Evolutionary conservation across 2,329 filamentous ascomycete genomes (phyloP).

Genomic region (Fusarium tanahbumbuense): DNA sequence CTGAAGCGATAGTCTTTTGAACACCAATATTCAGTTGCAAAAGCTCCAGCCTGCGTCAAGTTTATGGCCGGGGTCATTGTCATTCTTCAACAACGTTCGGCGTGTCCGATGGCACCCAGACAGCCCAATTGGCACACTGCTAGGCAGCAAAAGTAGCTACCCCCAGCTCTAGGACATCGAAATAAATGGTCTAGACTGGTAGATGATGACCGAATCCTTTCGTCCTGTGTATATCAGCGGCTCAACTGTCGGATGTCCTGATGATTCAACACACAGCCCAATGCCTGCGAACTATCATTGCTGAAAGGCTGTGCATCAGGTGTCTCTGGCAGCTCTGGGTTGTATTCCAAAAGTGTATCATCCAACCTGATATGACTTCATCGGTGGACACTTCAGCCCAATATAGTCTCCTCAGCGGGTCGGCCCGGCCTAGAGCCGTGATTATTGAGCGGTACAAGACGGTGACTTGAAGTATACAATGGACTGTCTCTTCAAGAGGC

Average conservation of each 20-base stretch:
- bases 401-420: not conserved
- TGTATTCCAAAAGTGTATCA: conserved; percentile 4
- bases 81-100: not conserved
- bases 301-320: conserved; percentile 14
- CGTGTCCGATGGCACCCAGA: not conserved
- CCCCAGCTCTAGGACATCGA: not conserved
- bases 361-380: conserved; percentile 15
- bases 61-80: not conserved
- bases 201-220: not conserved
- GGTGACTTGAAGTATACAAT: not conserved
- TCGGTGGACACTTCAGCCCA: not conserved
- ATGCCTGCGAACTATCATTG: not conserved
- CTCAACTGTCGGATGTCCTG: not conserved
- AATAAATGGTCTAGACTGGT: not conserved
- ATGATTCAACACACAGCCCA: not conserved
- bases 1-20: not conserved
- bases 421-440: conserved; percentile 2
- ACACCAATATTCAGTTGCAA: not conserved
- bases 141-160: not conserved
- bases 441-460: not conserved
- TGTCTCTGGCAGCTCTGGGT: conserved; percentile 8
- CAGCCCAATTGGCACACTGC: not conserved
- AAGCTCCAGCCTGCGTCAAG: not conserved
- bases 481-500: not conserved
- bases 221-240: not conserved